Percentiles rank a stretch among this genome's conserved stretches.
phyloP scores from a whole-genome alignment of 148 eudicot species.

The Rhododendron kiyosumense region DNA sequence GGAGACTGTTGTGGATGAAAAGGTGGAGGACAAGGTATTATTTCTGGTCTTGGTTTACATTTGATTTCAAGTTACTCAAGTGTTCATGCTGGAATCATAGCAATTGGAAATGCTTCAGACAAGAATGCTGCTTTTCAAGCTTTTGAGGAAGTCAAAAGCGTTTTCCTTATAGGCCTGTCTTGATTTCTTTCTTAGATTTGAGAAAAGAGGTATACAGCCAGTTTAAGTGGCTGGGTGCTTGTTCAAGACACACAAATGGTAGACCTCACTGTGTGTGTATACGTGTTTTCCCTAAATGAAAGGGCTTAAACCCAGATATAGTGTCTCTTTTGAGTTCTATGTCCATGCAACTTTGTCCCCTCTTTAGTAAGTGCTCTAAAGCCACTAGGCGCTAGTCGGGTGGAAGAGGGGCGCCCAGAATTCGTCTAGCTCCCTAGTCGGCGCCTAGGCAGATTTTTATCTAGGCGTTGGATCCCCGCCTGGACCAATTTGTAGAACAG shows the following conservation, averaged over 20 bases:
- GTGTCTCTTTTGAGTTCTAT: neutral
- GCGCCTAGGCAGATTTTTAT: too few relatives aligned
- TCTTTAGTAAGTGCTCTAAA: neutral
- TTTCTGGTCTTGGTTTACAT: neutral
- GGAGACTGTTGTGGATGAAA: slow-evolving; percentile 91
- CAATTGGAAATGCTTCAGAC: neutral
- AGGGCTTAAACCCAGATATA: neutral
- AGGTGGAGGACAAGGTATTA: slow-evolving; percentile 95
- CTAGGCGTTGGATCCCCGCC: neutral
- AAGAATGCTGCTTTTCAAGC: neutral
- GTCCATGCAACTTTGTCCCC: neutral
- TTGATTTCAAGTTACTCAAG: neutral
- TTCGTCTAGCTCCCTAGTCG: too few relatives aligned
- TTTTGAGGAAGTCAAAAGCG: neutral
- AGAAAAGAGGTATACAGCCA: too few relatives aligned
- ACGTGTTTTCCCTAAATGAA: too few relatives aligned
- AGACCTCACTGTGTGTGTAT: too few relatives aligned
- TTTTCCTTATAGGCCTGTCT: too few relatives aligned
- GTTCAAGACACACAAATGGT: too few relatives aligned
- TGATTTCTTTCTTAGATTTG: too few relatives aligned
- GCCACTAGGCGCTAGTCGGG: neutral
- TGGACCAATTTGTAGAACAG: neutral
- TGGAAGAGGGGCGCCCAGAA: too few relatives aligned
- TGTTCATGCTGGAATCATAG: neutral
- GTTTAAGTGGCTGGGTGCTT: too few relatives aligned